These are phyloP conservation scores for Zopfochytrium polystomum DNA, from an alignment of 371 early-diverging fungal species.

Conservation along the genomic window DNA sequence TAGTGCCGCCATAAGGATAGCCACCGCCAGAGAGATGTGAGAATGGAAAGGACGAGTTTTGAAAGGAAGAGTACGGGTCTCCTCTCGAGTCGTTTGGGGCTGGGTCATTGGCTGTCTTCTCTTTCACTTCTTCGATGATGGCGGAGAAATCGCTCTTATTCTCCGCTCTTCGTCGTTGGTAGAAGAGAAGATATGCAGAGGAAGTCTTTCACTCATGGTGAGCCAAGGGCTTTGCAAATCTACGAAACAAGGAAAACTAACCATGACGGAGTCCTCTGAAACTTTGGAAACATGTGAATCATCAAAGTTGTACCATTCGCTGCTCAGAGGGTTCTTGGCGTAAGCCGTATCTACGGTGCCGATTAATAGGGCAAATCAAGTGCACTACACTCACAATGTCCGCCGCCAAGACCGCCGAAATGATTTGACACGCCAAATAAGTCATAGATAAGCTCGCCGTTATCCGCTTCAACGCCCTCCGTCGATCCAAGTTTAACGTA, in stretches of 20 bases:
- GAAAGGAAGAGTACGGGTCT: background rate
- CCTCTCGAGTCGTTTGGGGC: background rate
- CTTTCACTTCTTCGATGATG: background rate
- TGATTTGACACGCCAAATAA: slow-evolving; percentile 88
- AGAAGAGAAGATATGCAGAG: slow-evolving; percentile 85
- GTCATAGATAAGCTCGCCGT: slow-evolving; percentile 66
- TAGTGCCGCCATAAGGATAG: too few relatives aligned
- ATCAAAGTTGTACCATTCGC: slow-evolving; percentile 85
- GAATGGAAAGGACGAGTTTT: too few relatives aligned
- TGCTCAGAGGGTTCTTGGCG: slow-evolving; percentile 70
- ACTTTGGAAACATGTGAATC: slow-evolving; percentile 70
- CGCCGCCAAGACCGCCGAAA: slow-evolving; percentile 88
- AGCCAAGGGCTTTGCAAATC: too few relatives aligned
- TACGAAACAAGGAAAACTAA: slow-evolving; percentile 15
- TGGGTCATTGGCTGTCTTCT: slow-evolving; percentile 1
- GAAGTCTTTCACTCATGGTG: too few relatives aligned
- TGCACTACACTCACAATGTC: slow-evolving; percentile 70
- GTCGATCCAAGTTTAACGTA: too few relatives aligned
- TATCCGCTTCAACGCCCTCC: slow-evolving; percentile 7
- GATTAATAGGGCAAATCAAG: too few relatives aligned
- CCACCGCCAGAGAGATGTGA: too few relatives aligned
- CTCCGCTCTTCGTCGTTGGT: slow-evolving; percentile 55
- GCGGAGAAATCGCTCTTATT: background rate
- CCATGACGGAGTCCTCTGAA: slow-evolving; percentile 59
- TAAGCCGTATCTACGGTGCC: slow-evolving; percentile 74